Base-by-base conservation (phyloP, 352 stramenopile species). In the Phytophthora agathidicida region DNA sequence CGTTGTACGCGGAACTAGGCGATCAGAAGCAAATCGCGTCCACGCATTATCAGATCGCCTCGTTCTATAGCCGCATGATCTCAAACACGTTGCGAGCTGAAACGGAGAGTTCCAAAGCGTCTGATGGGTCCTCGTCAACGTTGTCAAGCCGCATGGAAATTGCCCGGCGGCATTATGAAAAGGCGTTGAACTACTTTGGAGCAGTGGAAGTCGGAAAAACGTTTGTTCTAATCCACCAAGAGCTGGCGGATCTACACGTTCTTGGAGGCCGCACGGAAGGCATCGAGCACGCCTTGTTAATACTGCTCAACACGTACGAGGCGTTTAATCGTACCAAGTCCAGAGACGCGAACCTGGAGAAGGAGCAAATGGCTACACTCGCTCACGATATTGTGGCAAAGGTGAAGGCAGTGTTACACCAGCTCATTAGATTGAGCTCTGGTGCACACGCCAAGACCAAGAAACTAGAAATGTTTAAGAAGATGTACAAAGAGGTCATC, bases 11-110 rank as follows among this genome's bases (percentile, higher is more conserved):
- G 2, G 84, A 96, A 50, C 59, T 96, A 9, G 65, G 54, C 4
- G 84, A 94, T 41, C 31, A 49, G 33, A 93, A 93, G 63, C 86
- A 96, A 56, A 60, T 73, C 3, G 86, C 84, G 5, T 79, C 86
- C 11, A 93, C 84, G 8, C 84, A 96, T 48, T 96, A 96, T 47
- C 86, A 96, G 46, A 90, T 96, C 42, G 86, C 86, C 3, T 89
- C 81, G 3, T 96, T 89, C 54, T 73, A 93, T 51, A 78, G 75
- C 7, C 71, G 80, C 5, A 80, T 74, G 35, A 89, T 93, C 33
- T 71, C 80, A 0, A 70, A 59, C 7, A 76, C 78, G 11, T 26
- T 84, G 8, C 58, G 55, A 44, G 39, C 13, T 23, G 57, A 71
- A 11, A 60, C 49, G 17, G 39, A 61, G 11, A 58, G 13, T 16